Percentiles rank a stretch among this genome's conserved stretches.
phyloP scores from a whole-genome alignment of 1,139 yeast genomes.

The Debaryomyces sp. region DNA sequence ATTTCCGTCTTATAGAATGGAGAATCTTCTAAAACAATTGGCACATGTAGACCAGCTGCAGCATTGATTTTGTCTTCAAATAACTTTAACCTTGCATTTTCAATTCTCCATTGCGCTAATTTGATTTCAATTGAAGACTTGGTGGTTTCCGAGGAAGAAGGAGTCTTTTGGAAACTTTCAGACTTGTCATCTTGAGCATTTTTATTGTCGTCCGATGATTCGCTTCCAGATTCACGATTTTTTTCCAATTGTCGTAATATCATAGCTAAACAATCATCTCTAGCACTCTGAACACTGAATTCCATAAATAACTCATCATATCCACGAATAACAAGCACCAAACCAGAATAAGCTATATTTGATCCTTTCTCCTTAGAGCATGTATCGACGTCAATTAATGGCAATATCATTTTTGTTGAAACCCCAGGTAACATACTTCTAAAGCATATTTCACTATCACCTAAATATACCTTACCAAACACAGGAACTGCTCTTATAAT shows the following conservation, averaged over 20 bases:
- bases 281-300: conserved; percentile 62
- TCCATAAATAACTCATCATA: conserved; percentile 78
- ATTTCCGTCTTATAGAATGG: conserved; percentile 57
- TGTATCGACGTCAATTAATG: conserved; percentile 69
- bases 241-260: conserved; percentile 53
- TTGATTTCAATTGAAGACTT: not conserved
- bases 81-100: conserved; percentile 57
- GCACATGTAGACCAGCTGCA: conserved; percentile 65
- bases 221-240: conserved; percentile 29
- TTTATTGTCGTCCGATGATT: conserved; percentile 20
- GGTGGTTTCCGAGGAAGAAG: not conserved
- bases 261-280: conserved; percentile 74
- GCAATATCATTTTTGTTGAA: conserved; percentile 81
- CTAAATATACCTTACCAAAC: conserved; percentile 81
- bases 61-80: conserved; percentile 63
- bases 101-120: conserved; percentile 30
- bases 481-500: conserved; percentile 71
- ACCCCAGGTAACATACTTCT: conserved; percentile 80
- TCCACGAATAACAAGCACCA: conserved; percentile 68
- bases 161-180: not conserved
- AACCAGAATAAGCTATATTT: conserved; percentile 56
- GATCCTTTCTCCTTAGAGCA: conserved; percentile 64
- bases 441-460: conserved; percentile 69
- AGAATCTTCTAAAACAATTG: conserved; percentile 66
- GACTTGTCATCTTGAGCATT: not conserved